Base-by-base conservation (phyloP, 768 basidiomycete species). In the Lentinula guzmanii region DNA sequence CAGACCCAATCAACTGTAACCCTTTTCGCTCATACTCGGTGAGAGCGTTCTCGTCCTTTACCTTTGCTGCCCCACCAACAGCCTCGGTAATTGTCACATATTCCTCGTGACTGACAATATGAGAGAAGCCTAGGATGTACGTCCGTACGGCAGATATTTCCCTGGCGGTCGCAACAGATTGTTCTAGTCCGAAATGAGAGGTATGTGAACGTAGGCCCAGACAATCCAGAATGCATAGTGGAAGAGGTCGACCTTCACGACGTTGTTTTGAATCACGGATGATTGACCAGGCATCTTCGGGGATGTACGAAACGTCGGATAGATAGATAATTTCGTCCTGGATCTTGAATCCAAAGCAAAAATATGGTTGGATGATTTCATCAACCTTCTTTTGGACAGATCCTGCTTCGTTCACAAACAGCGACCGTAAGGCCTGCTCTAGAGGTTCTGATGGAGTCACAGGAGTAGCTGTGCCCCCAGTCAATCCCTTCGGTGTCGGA, bases 271-370 rank as follows among this genome's bases (percentile, higher is more conserved):
- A n/a, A 16, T 67, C 66, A 57, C 71, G 67, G 56, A 87, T 72
- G 55, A 85, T 66, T 18, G 71, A 67, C 90, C 90, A 92, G 43
- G 85, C 82, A 39, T 83, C 79, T 7, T 89, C 83, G 1, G 94
- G 93, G 59, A 96, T 90, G 65, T 82, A 74, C 8, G 89, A 91
- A 45, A 88, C 90, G 70, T 97, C 95, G 31, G 89, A 88, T 62
- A 96, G 79, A 74, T 95, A 95, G 13, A 85, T 76, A 51, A 95
- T 72, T 34, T 80, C 73, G 39, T 87, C 76, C 66, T 87, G 82
- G 51, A 91, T 77, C 67, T 83, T 79, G 75, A 91, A 91, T 33
- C 87, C 90, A 66, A 87, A 80, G 67, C 83, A 87, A 54, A 83
- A 67, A 68, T 86, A 89, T 2, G 88, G 87, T n/a, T 74, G 72